Evolutionary conservation across 768 basidiomycete species (phyloP), one percentile per base, ranked within the genome.

Genomic region (Leccinum rimulosum): DNA sequence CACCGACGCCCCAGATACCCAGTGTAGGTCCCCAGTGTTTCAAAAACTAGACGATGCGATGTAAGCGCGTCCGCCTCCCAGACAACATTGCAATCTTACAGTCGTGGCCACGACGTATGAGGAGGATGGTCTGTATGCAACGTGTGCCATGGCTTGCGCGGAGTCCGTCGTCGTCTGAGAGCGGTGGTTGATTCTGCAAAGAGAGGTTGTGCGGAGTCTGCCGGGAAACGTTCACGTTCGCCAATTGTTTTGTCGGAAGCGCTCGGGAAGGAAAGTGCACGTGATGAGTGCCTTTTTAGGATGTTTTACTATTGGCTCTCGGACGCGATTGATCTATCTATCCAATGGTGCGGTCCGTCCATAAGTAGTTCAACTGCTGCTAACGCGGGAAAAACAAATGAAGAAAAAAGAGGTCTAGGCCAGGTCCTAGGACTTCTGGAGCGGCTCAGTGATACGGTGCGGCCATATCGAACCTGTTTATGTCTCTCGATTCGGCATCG

Each of bases 1-100:
- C 81, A 63, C 88, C 86, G 55, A 80, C 74, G 57, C 89, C 88
- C 91, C 91, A 93, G 48, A 90, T 71, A 28, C 82, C 81, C 56
- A 88, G 73, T 60, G 79, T 82, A 4, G 83, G 73, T 25, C 75
- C 72, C 91, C 89, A 92, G 47, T 77, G 81, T 73, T 76, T 83
- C 17, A 77, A 68, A 31, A 72, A 73, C 86, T 87, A 57, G 28
- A 9, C 5, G 25, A 3, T 17, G 12, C 22, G 8, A n/a, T 15
- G 19, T 62, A 19, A 55, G 50, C 17, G 28, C 8, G 8, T 35
- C 8, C 17, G 8, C 12, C 15, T 7, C 36, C 45, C 7, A 38
- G 56, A 38, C 17, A 28, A 59, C 11, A 28, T 7, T 27, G n/a
- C 25, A 57, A 52, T 65, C 79, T 58, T 62, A 83, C 82, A 52